Percentiles rank a stretch among this genome's conserved stretches.
Evolutionary conservation across 331 rosid genomes (phyloP).

Genomic region (Quercus lobata): DNA sequence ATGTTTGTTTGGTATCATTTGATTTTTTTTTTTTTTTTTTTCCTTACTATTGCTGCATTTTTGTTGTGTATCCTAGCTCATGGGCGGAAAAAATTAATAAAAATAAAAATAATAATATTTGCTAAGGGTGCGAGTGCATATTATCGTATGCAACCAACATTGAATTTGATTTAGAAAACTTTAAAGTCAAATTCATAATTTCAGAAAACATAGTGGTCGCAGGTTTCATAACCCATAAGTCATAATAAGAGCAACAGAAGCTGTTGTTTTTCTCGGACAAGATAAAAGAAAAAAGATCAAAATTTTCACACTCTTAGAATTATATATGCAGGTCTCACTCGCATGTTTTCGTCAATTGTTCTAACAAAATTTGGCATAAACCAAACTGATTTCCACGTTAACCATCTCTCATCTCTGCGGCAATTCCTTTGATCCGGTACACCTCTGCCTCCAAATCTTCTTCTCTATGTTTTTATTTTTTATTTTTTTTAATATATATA

Average conservation of each 20-base stretch:
- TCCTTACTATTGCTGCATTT: too few relatives aligned
- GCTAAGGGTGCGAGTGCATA: not conserved
- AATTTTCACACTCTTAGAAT: not conserved
- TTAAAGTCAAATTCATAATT: not conserved
- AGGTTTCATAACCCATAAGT: not conserved
- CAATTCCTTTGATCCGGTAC: slow-evolving; percentile 45
- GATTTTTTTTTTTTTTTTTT: too few relatives aligned
- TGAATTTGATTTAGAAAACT: not conserved
- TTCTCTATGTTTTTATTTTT: not conserved
- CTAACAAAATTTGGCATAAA: slow-evolving; percentile 20
- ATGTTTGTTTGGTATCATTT: too few relatives aligned
- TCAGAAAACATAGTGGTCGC: not conserved
- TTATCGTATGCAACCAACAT: not conserved
- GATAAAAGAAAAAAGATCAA: not conserved
- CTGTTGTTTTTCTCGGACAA: not conserved
- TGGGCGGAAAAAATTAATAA: not conserved
- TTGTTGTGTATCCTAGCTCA: too few relatives aligned
- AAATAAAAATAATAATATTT: not conserved
- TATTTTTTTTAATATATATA: not conserved
- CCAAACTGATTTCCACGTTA: slow-evolving; percentile 24
- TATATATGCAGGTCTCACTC: not conserved
- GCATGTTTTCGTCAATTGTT: not conserved
- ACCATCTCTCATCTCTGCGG: slow-evolving; percentile 12
- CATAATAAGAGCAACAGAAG: not conserved
- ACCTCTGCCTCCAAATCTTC: slow-evolving; percentile 13